Conservation (phyloP, 345 rosid species). For the Acer negundo region DNA sequence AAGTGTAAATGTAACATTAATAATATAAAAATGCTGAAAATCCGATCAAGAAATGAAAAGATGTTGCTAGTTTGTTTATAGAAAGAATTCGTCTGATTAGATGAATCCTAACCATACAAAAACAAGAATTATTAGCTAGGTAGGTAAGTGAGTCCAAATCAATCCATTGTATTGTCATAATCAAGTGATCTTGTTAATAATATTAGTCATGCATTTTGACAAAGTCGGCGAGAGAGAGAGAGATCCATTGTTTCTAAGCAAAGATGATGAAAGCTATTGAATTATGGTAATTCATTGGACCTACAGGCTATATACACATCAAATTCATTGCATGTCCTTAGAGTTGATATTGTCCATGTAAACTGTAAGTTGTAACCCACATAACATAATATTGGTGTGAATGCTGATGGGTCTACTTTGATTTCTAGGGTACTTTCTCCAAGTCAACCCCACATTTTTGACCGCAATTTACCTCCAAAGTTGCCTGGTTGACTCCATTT, state of each 20-base stretch:
- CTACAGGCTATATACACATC: background rate
- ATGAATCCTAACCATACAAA: background rate
- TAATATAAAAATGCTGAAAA: too few relatives aligned
- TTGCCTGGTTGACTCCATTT: background rate
- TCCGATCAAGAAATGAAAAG: background rate
- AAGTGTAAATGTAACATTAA: too few relatives aligned
- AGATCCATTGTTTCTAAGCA: constrained; percentile 24
- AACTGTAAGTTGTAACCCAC: background rate
- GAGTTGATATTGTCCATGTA: constrained; percentile 11
- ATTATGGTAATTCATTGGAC: constrained; percentile 1
- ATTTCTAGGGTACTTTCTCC: background rate
- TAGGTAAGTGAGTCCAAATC: background rate
- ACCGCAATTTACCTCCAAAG: background rate
- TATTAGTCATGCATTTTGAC: background rate
- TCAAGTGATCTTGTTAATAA: background rate
- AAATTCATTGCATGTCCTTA: constrained; percentile 27
- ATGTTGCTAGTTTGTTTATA: background rate
- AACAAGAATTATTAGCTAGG: background rate
- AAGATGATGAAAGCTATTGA: background rate
- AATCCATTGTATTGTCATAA: background rate
- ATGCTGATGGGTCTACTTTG: background rate
- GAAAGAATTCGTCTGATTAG: background rate
- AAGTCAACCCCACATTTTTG: background rate
- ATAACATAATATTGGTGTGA: background rate
- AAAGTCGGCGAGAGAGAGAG: background rate